phyloP scores from a whole-genome alignment of 2,329 filamentous ascomycete genomes.

The Phyllachora maydis region DNA sequence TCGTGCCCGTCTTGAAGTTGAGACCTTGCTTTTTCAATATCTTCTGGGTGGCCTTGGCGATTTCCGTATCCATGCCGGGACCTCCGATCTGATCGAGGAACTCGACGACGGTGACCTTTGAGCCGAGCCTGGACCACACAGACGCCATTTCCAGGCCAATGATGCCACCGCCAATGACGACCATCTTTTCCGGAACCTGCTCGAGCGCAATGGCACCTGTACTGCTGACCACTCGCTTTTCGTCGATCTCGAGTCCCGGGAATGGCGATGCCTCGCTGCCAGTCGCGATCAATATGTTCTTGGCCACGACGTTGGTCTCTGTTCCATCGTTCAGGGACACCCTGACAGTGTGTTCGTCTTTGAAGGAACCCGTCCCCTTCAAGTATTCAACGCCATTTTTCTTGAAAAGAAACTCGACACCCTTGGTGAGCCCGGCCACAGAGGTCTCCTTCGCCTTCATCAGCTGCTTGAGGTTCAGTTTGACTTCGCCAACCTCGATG shows the following conservation, averaged over 20 bases:
- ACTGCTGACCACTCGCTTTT: slow-evolving; percentile 93
- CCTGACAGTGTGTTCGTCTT: slow-evolving; percentile 78
- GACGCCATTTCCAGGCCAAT: slow-evolving; percentile 98
- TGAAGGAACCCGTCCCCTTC: slow-evolving; percentile 78
- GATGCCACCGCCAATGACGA: slow-evolving; percentile 95
- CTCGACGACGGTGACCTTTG: slow-evolving; percentile 94
- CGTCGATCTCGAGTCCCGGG: slow-evolving; percentile 85
- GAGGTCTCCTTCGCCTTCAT: slow-evolving; percentile 98
- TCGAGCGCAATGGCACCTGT: slow-evolving; percentile 81
- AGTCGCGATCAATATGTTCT: slow-evolving; percentile 97
- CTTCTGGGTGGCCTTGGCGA: slow-evolving; percentile 82
- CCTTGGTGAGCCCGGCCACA: slow-evolving; percentile 77
- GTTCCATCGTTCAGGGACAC: slow-evolving; percentile 81
- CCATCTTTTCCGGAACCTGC: slow-evolving; percentile 87
- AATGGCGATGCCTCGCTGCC: slow-evolving; percentile 92
- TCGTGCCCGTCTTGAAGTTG: slow-evolving; percentile 95
- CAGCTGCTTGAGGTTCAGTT: slow-evolving; percentile 84
- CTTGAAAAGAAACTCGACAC: slow-evolving; percentile 95
- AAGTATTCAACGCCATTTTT: slow-evolving; percentile 98
- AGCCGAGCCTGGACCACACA: slow-evolving; percentile 85
- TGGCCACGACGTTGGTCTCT: slow-evolving; percentile 67
- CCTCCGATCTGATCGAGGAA: slow-evolving; percentile 93
- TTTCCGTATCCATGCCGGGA: slow-evolving; percentile 89
- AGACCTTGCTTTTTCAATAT: slow-evolving; percentile 90
- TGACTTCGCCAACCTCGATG: slow-evolving; percentile 93